phyloP scores from a whole-genome alignment of 768 basidiomycete species.

The Suillus cothurnatus region DNA sequence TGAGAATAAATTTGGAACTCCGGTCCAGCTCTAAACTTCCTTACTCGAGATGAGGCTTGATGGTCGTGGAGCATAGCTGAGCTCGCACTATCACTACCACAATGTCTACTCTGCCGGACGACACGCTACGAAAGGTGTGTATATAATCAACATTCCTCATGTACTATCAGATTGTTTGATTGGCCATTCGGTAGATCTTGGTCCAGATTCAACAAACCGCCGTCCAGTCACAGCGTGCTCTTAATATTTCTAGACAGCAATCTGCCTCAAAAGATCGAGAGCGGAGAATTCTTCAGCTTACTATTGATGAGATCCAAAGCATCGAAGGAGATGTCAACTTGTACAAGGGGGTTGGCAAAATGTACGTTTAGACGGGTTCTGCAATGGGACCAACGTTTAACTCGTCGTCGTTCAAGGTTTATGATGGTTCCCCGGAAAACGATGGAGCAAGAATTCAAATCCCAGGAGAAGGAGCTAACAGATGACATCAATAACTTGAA shows the following conservation, averaged over 20 bases:
- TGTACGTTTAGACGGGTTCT: constrained; percentile 47
- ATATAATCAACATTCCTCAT: constrained; percentile 3
- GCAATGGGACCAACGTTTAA: constrained; percentile 6
- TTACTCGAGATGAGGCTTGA: background rate
- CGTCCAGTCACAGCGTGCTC: constrained; percentile 78
- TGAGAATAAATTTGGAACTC: constrained; percentile 38
- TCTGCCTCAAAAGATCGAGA: constrained; percentile 83
- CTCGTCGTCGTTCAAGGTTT: constrained; percentile 59
- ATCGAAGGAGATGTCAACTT: constrained; percentile 76
- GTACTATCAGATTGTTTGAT: constrained; percentile 20
- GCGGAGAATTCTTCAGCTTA: constrained; percentile 85
- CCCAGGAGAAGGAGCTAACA: constrained; percentile 77
- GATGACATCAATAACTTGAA: constrained; percentile 82
- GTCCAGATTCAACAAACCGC: constrained; percentile 93
- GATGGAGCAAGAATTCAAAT: constrained; percentile 78
- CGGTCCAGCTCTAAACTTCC: constrained; percentile 16
- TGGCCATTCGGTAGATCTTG: constrained; percentile 62
- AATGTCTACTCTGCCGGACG: constrained; percentile 71
- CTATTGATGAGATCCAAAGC: constrained; percentile 76
- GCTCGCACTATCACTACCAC: constrained; percentile 21
- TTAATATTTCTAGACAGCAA: constrained; percentile 76
- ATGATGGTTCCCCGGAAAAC: constrained; percentile 77
- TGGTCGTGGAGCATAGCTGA: background rate
- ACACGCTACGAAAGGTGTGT: constrained; percentile 77
- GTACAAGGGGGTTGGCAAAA: constrained; percentile 96